Base-by-base conservation (phyloP, 2,329 filamentous ascomycete species). In the Chrysoporthe puriensis region DNA sequence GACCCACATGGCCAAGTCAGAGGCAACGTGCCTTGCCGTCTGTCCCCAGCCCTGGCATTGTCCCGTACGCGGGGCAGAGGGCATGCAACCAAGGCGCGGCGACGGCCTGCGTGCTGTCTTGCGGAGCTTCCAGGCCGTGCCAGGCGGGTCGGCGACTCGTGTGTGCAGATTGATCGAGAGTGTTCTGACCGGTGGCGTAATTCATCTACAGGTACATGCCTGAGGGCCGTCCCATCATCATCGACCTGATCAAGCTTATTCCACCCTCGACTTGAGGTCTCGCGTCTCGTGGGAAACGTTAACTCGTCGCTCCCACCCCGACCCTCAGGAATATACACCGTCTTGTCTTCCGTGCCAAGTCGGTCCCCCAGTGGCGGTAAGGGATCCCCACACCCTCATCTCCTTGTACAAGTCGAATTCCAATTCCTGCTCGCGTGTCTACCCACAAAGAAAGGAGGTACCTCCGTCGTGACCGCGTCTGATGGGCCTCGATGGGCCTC, bases 281-380 rank as follows among this genome's bases (percentile, higher is more conserved):
- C 77, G 78, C 80, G 80, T 78, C 76, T 75, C 76, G 83, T 85
- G 83, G 86, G 85, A 88, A 84, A 87, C 86, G 85, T 88, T 88
- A 85, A 80, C 84, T 88, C 86, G 86, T 86, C 84, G 81, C 83
- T 88, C 83, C 85, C 83, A 83, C 82, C 76, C 21, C 76, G 76
- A 76, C 26, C 78, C 76, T 81, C 78, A 81, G 81, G 80, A 81
- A 82, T 80, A n/a, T 82, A 77, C 81, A 78, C 81, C 80, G 82
- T 81, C 78, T 81, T 77, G 77, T 77, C 79, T 78, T 77, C 77
- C 80, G 79, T 77, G 78, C 72, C 74, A n/a, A 75, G 73, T 73
- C 75, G 73, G 73, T 75, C 73, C 75, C 82, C 78, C 77, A 26
- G 79, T 83, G 80, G 80, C 81, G 83, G 85, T 87, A 87, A 86